Evolutionary conservation across 2,329 filamentous ascomycete genomes (phyloP).

Genomic region (Phoma herbarum): DNA sequence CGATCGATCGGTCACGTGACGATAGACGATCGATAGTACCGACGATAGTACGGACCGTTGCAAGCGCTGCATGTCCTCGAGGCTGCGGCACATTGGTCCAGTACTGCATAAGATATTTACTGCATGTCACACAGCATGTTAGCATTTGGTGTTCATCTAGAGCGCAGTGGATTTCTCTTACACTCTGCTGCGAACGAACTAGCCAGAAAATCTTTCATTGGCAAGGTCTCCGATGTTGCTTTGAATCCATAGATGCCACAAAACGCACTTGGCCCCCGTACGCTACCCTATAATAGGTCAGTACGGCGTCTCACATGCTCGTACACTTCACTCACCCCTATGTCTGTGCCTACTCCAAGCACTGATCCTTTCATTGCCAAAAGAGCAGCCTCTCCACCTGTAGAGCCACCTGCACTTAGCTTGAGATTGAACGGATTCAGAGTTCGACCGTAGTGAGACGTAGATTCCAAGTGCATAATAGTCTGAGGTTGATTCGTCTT

Average conservation of each 20-base stretch:
- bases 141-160: neutral
- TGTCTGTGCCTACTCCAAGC: neutral
- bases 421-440: neutral
- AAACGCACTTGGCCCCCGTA: neutral
- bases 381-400: neutral
- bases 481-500: neutral
- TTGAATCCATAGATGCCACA: neutral
- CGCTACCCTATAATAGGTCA: neutral
- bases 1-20: too few relatives aligned
- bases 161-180: neutral
- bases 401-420: neutral
- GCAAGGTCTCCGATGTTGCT: conserved; percentile 1
- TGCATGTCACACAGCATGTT: neutral
- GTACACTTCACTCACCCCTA: neutral
- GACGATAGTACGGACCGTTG: too few relatives aligned
- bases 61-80: neutral
- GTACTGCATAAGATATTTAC: neutral
- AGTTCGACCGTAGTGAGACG: neutral
- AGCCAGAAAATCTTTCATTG: neutral
- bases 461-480: neutral
- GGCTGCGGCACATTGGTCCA: neutral
- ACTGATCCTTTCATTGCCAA: neutral
- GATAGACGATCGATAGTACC: too few relatives aligned
- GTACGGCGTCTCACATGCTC: neutral
- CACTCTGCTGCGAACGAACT: neutral